Evolutionary conservation across 495 filamentous ascomycete genomes (phyloP).

Genomic region (Lineolata rhizophorae): DNA sequence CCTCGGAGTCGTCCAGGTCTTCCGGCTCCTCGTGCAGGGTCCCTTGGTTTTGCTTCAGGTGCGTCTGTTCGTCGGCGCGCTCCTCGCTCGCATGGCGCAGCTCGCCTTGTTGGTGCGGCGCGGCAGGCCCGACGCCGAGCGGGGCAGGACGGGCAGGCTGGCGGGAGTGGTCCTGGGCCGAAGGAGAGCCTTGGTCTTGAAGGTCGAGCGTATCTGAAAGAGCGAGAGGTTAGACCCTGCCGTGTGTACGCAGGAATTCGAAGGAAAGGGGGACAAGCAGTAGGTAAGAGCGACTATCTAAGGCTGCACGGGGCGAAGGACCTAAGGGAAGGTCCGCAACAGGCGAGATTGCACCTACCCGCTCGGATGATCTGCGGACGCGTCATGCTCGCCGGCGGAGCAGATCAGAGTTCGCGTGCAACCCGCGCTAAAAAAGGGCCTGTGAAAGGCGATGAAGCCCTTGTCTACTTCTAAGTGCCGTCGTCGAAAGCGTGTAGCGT

Average conservation of each 20-base stretch:
- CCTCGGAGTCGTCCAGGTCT: constrained; percentile 6
- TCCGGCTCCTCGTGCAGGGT: constrained; percentile 21
- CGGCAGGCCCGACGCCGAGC: constrained; percentile 33
- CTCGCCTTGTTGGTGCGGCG: constrained; percentile 68
- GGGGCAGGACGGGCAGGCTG: constrained; percentile 28
- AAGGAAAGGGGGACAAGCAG: constrained; percentile 5
- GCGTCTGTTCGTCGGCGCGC: constrained; percentile 27
- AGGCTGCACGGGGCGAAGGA: not conserved
- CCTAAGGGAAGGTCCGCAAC: constrained; percentile 8
- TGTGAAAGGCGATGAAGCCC: not conserved
- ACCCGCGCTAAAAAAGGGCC: not conserved
- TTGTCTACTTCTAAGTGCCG: too few species aligned
- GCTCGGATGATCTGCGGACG: constrained; percentile 61
- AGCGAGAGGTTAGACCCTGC: too few species aligned
- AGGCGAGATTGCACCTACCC: constrained; percentile 27
- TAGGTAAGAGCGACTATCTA: constrained; percentile 1
- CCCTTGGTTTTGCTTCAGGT: constrained; percentile 27
- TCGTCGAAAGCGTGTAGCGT: too few species aligned
- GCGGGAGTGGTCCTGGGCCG: constrained; percentile 54
- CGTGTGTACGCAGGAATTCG: too few species aligned
- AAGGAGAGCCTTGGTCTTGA: constrained; percentile 60
- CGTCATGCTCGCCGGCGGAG: constrained; percentile 34
- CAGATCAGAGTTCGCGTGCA: not conserved
- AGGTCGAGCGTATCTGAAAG: constrained; percentile 87
- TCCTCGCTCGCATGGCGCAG: constrained; percentile 62